Conservation (phyloP, 805 yeast genomes). For the Candida ipomoeae region DNA sequence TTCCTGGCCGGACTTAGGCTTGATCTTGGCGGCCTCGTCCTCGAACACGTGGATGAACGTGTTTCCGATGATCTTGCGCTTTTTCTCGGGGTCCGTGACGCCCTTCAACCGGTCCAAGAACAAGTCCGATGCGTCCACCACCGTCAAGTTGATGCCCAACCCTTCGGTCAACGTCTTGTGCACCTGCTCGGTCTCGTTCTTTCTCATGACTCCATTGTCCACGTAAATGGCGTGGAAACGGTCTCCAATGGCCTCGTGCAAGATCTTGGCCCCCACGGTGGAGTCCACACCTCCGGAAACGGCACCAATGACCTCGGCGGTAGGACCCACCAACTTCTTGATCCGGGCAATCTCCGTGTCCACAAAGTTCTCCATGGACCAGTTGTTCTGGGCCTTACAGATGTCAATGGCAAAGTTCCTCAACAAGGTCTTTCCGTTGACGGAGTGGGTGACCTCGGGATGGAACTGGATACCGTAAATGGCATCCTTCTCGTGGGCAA, state of each 20-base stretch:
- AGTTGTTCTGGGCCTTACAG: constrained; percentile 81
- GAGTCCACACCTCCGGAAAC: constrained; percentile 99
- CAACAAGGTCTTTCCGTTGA: constrained; percentile 80
- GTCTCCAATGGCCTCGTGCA: constrained; percentile 98
- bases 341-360: constrained; percentile 95
- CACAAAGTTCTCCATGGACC: constrained; percentile 98
- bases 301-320: constrained; percentile 98
- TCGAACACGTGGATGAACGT: constrained; percentile 96
- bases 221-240: constrained; percentile 98
- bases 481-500: constrained; percentile 64
- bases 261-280: constrained; percentile 96
- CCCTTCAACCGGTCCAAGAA: constrained; percentile 85
- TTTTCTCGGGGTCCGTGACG: constrained; percentile 97
- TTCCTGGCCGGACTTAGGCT: constrained; percentile 84
- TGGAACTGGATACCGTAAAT: constrained; percentile 98
- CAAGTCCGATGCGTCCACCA: constrained; percentile 89
- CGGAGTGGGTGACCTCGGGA: constrained; percentile 97
- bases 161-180: constrained; percentile 88
- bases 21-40: constrained; percentile 88
- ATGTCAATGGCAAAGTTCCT: constrained; percentile 90
- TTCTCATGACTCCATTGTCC: constrained; percentile 96
- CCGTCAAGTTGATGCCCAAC: constrained; percentile 90
- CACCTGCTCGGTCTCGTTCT: constrained; percentile 86
- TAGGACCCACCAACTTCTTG: constrained; percentile 87
- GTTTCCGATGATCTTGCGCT: constrained; percentile 97